These are phyloP conservation scores for Balamuthia mandrillaris DNA, from an alignment of 208 protist genomes.

Conservation along the genomic window DNA sequence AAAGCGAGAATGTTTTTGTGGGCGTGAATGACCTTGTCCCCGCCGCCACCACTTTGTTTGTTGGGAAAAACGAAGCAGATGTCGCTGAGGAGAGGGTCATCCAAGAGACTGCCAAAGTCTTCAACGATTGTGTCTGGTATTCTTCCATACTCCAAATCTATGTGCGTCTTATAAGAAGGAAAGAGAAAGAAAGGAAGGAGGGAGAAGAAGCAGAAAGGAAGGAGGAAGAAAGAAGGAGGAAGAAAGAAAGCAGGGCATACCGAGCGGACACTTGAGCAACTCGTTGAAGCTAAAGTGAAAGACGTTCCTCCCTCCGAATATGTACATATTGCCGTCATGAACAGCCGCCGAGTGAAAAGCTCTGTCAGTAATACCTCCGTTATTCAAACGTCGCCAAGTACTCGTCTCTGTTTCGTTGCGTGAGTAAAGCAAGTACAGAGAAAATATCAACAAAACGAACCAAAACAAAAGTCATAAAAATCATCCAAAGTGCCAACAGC, in stretches of 20 bases:
- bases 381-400: no score
- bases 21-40: background rate
- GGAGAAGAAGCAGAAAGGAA: background rate
- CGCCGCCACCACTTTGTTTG: no score
- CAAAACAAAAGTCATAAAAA: conserved; percentile 1
- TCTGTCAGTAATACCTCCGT: background rate
- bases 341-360: background rate
- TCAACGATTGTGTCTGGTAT: conserved; percentile 8
- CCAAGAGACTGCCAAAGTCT: background rate
- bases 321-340: conserved; percentile 1
- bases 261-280: background rate
- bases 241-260: background rate
- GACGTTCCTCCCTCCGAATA: conserved; percentile 20
- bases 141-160: conserved; percentile 2
- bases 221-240: no score
- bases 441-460: background rate
- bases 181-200: no score
- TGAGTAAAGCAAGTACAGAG: background rate
- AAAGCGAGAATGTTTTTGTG: conserved; percentile 14
- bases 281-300: conserved; percentile 40
- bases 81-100: conserved; percentile 23
- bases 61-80: conserved; percentile 4
- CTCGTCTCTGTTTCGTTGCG: no score
- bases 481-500: conserved; percentile 16
- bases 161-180: no score